These are phyloP conservation scores for Myxozyma melibiosi DNA, from an alignment of 805 yeast species.

Conservation along the genomic window DNA sequence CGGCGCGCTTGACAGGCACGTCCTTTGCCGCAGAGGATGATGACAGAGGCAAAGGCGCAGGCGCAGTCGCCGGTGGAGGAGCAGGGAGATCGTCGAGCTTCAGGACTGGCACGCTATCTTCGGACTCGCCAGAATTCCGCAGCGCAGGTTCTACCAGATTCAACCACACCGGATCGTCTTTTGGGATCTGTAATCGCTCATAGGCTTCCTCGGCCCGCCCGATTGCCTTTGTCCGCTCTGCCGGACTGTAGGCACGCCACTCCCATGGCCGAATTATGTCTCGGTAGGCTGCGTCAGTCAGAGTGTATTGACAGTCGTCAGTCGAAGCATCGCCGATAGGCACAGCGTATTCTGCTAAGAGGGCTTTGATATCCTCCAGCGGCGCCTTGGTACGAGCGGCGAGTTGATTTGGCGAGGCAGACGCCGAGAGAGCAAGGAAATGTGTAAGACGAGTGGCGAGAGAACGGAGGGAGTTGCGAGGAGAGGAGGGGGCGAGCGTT, in stretches of 20 bases:
- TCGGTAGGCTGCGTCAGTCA: constrained; percentile 39
- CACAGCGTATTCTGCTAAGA: constrained; percentile 41
- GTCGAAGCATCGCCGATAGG: constrained; percentile 36
- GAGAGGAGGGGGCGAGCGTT: constrained; percentile 33
- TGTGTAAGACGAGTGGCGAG: constrained; percentile 47
- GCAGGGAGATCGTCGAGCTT: constrained; percentile 18
- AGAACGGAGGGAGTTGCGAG: constrained; percentile 34
- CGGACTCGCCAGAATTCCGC: constrained; percentile 14
- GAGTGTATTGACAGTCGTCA: constrained; percentile 25
- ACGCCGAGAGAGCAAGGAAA: constrained; percentile 52
- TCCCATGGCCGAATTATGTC: constrained; percentile 43
- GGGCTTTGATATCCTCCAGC: constrained; percentile 38
- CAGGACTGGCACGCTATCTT: constrained; percentile 18
- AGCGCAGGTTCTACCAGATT: constrained; percentile 39
- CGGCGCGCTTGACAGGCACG: constrained; percentile 13
- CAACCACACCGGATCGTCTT: constrained; percentile 38
- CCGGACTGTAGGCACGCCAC: constrained; percentile 43
- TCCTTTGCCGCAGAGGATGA: neutral
- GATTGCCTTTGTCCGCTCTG: constrained; percentile 40
- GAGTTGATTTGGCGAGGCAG: constrained; percentile 44
- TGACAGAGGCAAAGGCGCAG: constrained; percentile 11
- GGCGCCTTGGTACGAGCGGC: constrained; percentile 39
- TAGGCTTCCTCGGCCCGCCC: constrained; percentile 40
- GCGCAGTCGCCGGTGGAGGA: constrained; percentile 12
- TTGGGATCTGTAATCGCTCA: constrained; percentile 37